Conservation (phyloP, 2,329 filamentous ascomycete genomes). For the Hypoxylon sp. region DNA sequence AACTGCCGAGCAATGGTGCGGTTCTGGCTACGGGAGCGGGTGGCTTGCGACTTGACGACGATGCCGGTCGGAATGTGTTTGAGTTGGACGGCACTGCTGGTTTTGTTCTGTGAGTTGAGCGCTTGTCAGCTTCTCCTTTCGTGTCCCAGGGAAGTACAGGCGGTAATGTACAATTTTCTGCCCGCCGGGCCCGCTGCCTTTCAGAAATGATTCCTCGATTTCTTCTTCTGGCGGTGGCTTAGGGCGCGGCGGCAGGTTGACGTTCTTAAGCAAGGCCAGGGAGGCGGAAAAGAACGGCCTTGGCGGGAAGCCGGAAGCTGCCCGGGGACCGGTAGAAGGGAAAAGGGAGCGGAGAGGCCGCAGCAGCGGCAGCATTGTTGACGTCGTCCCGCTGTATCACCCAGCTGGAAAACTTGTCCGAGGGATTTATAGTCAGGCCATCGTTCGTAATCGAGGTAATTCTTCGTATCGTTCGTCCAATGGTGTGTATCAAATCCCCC, state of each 20-base stretch:
- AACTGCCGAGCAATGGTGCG: conserved; percentile 84
- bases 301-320: conserved; percentile 2
- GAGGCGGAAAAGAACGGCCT: conserved; percentile 51
- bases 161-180: conserved; percentile 84
- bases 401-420: conserved; percentile 1
- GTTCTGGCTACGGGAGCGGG: conserved; percentile 87
- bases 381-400: conserved; percentile 4
- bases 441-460: conserved; percentile 1
- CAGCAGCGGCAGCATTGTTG: conserved; percentile 23
- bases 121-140: conserved; percentile 12
- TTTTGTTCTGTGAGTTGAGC: conserved; percentile 79
- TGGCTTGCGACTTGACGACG: conserved; percentile 94
- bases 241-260: conserved; percentile 78
- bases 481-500: background rate
- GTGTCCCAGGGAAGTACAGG: conserved; percentile 3
- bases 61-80: conserved; percentile 91
- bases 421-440: conserved; percentile 5
- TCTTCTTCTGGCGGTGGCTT: conserved; percentile 80
- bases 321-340: background rate
- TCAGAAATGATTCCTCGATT: conserved; percentile 86
- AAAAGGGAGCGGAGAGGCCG: conserved; percentile 15
- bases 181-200: conserved; percentile 91
- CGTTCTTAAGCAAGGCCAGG: conserved; percentile 56
- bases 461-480: background rate
- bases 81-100: conserved; percentile 91